Evolutionary conservation across 1,284 basidiomycete species (phyloP), one percentile per base, ranked within the genome.

Genomic region (Puccinia coronata): DNA sequence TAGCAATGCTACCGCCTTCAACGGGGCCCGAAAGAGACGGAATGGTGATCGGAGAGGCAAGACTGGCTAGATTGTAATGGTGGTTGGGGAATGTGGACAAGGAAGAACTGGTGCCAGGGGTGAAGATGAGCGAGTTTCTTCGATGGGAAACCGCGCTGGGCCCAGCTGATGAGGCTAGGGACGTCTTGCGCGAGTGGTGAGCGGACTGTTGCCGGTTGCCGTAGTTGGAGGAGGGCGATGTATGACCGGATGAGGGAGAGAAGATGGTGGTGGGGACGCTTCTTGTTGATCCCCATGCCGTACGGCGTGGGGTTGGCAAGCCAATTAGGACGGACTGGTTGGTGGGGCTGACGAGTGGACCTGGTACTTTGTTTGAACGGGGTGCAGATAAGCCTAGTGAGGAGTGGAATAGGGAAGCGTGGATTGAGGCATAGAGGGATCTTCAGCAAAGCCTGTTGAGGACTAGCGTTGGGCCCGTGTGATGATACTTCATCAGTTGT

Each of bases 11-110:
- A 41, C 57, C 49, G 23, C 47, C 57, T 53, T 70, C 70, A 25
- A 25, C 79, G 6, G 28, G 49, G 28, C 69, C 53, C 4, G 57
- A 70, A 16, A 61, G 41, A 16, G 70, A 51, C 25, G 70, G n/a
- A 25, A 80, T 73, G n/a, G 69, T 51, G 41, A 80, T 80, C 1
- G 79, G 79, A 20, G 79, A 80, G 16, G 79, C 79, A 14, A 80
- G 70, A 63, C 41, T 63, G 18, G 69, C n/a, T 63, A 39, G 71
- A 16, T 51, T n/a, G 53, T 47, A 47, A 47, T 47, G 43, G 16
- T 47, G 43, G 16, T 47, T 47, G 43, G 43, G 43, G 43, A 47
- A 6, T 16, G 16, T 47, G 43, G 43, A 47, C 16, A 16, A 47
- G 43, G 43, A 47, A 16, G 43, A 47, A 47, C 43, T 16, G 16